phyloP scores from a whole-genome alignment of 805 yeast species.

The Candida succiphila region DNA sequence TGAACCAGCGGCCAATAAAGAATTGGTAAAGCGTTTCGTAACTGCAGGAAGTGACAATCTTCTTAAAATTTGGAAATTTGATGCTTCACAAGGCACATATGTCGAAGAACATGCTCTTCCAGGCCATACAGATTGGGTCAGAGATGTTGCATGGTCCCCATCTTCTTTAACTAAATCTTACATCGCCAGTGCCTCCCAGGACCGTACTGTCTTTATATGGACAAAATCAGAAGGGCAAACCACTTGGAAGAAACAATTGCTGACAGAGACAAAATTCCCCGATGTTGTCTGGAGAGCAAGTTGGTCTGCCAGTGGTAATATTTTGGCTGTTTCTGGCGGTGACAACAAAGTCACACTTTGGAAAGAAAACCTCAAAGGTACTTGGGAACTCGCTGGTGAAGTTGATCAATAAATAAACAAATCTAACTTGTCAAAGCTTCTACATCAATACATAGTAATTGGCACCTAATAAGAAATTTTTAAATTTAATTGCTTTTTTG shows the following conservation, averaged over 20 bases:
- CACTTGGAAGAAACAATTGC: conserved; percentile 68
- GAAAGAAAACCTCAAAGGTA: conserved; percentile 89
- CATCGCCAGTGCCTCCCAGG: conserved; percentile 96
- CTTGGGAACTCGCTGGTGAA: conserved; percentile 97
- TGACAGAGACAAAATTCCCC: conserved; percentile 77
- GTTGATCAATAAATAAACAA: conserved; percentile 55
- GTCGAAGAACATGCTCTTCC: conserved; percentile 65
- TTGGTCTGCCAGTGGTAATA: conserved; percentile 95
- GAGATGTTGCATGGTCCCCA: conserved; percentile 98
- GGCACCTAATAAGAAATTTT: too few relatives aligned
- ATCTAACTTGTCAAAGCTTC: neutral
- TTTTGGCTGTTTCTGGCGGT: conserved; percentile 92
- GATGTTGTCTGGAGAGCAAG: conserved; percentile 98
- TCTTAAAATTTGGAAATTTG: conserved; percentile 82
- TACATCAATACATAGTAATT: neutral
- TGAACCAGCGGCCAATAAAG: conserved; percentile 6
- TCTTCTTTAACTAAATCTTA: conserved; percentile 77
- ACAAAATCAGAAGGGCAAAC: conserved; percentile 40
- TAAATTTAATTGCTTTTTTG: too few relatives aligned
- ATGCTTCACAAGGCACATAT: conserved; percentile 44
- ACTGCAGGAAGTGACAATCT: conserved; percentile 94
- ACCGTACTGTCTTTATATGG: conserved; percentile 92
- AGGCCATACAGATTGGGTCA: conserved; percentile 97
- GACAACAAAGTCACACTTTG: conserved; percentile 93
- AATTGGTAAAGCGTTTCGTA: conserved; percentile 64